Evolutionary conservation across 1,139 yeast genomes (phyloP), one percentile per base, ranked within the genome.

Genomic region (Magnusiomyces magnusii): DNA sequence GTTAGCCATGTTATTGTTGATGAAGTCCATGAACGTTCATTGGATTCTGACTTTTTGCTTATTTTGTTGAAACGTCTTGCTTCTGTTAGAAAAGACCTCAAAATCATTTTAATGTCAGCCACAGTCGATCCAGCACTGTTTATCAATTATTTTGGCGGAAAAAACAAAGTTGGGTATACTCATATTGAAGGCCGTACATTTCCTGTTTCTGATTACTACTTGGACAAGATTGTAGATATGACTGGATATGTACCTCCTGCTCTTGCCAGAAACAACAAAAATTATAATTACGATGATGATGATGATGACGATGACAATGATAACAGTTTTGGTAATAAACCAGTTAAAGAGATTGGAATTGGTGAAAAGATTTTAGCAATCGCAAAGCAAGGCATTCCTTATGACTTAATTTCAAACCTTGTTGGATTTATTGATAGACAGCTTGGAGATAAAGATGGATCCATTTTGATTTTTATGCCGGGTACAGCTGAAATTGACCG

Each of bases 11-110:
- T 92, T 28, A 84, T 93, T 52, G 84, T 93, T 55, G 99, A 93
- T 76, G 99, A 93, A 73, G 98, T 93, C 17, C 99, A 93, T 69
- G 99, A 93, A 73, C 76, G 98, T 64, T 90, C 97, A 0, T 82
- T 93, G 56, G 98, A 93, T 67, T 84, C 95, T 62, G 98, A 93
- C 71, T 84, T 92, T 62, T 76, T 93, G 57, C 77, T 93, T 55
- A 89, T 91, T 56, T 79, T 92, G 57, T 76, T 93, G 63, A 90
- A 89, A 67, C 79, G 80, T 52, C 73, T 89, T 15, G 65, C 67
- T 5, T 44, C 81, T 64, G 54, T 65, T 24, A 73, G 75, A 59
- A 71, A 73, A 41, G 73, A 75, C 53, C 69, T 92, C 62, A 88
- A 84, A 67, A 77, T 93, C 47, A 79, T 93, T 9, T 77, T 93